Percentiles rank a stretch among this genome's conserved stretches.
Evolutionary conservation across 2,329 filamentous ascomycete species (phyloP).

Genomic region (Calonectria pseudoreteaudii): DNA sequence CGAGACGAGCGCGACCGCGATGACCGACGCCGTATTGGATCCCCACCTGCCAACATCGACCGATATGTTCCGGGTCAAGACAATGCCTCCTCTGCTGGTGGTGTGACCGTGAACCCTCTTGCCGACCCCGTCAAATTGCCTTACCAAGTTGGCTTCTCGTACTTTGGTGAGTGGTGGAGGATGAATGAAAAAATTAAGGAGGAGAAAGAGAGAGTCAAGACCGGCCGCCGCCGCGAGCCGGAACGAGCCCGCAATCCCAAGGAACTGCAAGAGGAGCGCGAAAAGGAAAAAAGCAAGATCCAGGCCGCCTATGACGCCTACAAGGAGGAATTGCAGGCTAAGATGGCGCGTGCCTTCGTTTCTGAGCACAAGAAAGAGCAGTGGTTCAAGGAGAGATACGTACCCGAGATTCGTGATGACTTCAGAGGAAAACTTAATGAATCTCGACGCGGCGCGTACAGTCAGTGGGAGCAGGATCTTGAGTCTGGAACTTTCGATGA

Average conservation of each 20-base stretch:
- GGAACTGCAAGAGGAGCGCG: conserved; percentile 78
- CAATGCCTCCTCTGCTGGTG: conserved; percentile 53
- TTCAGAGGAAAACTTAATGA: conserved; percentile 82
- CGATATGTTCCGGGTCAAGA: conserved; percentile 86
- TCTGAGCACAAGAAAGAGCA: conserved; percentile 94
- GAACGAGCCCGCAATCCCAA: conserved; percentile 72
- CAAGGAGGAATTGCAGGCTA: conserved; percentile 76
- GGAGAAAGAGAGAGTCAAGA: conserved; percentile 78
- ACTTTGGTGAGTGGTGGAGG: conserved; percentile 89
- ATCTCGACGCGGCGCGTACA: conserved; percentile 82
- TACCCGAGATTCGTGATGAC: conserved; percentile 81
- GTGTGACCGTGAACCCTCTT: conserved; percentile 70
- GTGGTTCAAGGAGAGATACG: conserved; percentile 97
- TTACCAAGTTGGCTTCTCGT: conserved; percentile 87
- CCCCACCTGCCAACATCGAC: conserved; percentile 80
- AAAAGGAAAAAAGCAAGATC: conserved; percentile 83
- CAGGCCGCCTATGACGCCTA: conserved; percentile 76
- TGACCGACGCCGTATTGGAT: conserved; percentile 70
- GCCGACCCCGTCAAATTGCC: conserved; percentile 78
- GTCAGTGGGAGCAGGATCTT: conserved; percentile 90
- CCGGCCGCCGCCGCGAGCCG: conserved; percentile 75
- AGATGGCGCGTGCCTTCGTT: conserved; percentile 91
- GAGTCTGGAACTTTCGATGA: conserved; percentile 90
- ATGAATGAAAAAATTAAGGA: conserved; percentile 86
- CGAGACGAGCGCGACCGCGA: conserved; percentile 76